Conservation (phyloP, 768 basidiomycete species). For the Phallus indusiatus region DNA sequence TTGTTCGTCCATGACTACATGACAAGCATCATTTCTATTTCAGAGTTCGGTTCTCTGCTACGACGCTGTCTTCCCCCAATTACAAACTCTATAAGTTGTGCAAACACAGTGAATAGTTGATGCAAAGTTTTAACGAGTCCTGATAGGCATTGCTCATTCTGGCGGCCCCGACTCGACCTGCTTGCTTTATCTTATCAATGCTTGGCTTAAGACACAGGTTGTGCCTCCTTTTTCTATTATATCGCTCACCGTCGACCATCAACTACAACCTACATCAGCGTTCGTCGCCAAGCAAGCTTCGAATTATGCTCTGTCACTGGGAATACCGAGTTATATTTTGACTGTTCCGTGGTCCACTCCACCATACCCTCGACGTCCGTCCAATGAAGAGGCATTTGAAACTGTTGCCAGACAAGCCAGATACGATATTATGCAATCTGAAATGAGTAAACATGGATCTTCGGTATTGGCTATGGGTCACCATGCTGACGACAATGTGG, state of each 20-base stretch:
- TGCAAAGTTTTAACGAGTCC: background rate
- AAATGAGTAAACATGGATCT: conserved; percentile 30
- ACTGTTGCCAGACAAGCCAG: conserved; percentile 48
- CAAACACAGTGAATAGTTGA: background rate
- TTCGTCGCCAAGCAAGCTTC: conserved; percentile 46
- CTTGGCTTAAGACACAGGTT: conserved; percentile 23
- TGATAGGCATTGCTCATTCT: conserved; percentile 65
- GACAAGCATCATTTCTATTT: conserved; percentile 28
- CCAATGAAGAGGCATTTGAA: conserved; percentile 37
- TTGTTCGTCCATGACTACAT: background rate
- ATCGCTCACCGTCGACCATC: conserved; percentile 63
- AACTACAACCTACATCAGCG: conserved; percentile 48
- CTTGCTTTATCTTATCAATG: conserved; percentile 57
- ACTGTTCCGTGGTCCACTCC: conserved; percentile 48
- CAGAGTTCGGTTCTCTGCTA: conserved; percentile 44
- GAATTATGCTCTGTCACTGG: conserved; percentile 30
- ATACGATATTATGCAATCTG: conserved; percentile 40
- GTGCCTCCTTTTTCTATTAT: conserved; percentile 25
- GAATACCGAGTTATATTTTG: conserved; percentile 36
- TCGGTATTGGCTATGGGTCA: conserved; percentile 57
- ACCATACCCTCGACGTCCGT: conserved; percentile 43
- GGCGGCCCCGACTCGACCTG: conserved; percentile 80
- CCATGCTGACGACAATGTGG: conserved; percentile 77
- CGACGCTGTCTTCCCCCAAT: conserved; percentile 35
- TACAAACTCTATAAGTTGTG: background rate